Base-by-base conservation (phyloP, 192 early-diverging fungal genomes). In the Glomus cerebriforme region DNA sequence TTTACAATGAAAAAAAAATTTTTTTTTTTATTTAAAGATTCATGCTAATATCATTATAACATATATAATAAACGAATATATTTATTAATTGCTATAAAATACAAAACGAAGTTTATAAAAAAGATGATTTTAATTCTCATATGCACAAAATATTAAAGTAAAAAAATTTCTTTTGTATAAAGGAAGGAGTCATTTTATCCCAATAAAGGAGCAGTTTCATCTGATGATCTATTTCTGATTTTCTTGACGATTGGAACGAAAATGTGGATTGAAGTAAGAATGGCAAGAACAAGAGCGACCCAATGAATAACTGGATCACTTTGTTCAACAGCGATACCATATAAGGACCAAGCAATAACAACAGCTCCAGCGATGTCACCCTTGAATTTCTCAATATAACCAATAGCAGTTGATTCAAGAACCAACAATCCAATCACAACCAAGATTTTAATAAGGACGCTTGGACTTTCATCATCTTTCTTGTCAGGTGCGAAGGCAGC, bases 301-400 rank as follows among this genome's bases (percentile, higher is more conserved):
- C 87, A 89, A 79, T 85, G 81, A 63, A 89, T 87, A 76, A 72
- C 82, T 64, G 81, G 17, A 34, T 83, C 80, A 12, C 79, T 26
- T 73, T 89, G 88, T 39, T 84, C 82, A 65, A 80, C 81, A 63
- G 80, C 86, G 75, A 90, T 83, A 66, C 82, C 87, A 68, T 86
- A 83, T 35, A 91, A 77, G 66, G 79, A 83, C 82, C 87, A 89
- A 58, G 87, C 87, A 80, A 93, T 88, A 27, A 90, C 88, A 73
- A 91, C 77, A 73, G 92, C 84, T 59, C 92, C 92, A 17, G 89
- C 81, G 31, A 91, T 73, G 85, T 93, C 92, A 49, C 90, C 90
- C 80, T 86, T n/a, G n/a, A n/a, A n/a, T 81, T 49, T 79, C 76
- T 79, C 80, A 85, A 76, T 92, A 90, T 91, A 92, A 49, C 84